These are phyloP conservation scores for Ganoderma multipileum DNA, from an alignment of 1,284 basidiomycete species.

Conservation along the genomic window DNA sequence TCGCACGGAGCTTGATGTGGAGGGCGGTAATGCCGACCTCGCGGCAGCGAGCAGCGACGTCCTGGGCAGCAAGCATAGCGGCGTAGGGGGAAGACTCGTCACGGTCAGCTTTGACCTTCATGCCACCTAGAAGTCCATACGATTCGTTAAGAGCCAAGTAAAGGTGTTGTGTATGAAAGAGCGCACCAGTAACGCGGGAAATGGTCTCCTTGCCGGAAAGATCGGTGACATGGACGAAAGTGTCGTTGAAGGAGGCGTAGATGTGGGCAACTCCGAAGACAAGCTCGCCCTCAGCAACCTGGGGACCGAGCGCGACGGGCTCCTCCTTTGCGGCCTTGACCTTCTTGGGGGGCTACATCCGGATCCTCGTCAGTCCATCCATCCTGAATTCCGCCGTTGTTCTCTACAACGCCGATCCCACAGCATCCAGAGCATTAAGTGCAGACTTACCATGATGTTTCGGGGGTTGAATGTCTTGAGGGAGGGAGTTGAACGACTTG, in stretches of 20 bases:
- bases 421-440: not conserved
- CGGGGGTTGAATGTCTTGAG: conserved; percentile 33
- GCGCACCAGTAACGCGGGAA: conserved; percentile 92
- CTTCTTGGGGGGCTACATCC: conserved; percentile 81
- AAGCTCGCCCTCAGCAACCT: conserved; percentile 94
- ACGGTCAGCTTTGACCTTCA: conserved; percentile 99
- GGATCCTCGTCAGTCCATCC: conserved; percentile 49
- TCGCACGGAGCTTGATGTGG: conserved; percentile 97
- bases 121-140: conserved; percentile 70
- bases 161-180: too few species aligned
- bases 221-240: conserved; percentile 99
- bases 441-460: conserved; percentile 38
- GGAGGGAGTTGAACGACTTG: conserved; percentile 31
- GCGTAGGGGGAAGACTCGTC: conserved; percentile 99
- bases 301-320: conserved; percentile 90
- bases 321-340: conserved; percentile 81
- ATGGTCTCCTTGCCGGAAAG: conserved; percentile 99
- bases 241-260: conserved; percentile 99
- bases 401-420: conserved; percentile 9
- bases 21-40: conserved; percentile 99
- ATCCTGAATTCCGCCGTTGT: conserved; percentile 25
- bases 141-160: conserved; percentile 22
- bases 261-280: conserved; percentile 98
- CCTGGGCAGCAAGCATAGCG: conserved; percentile 99
- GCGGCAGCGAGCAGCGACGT: conserved; percentile 95